Percentiles rank a stretch among this genome's conserved stretches.
Evolutionary conservation across 139 green algal species (phyloP).

Genomic region (Nannochloris sp.): DNA sequence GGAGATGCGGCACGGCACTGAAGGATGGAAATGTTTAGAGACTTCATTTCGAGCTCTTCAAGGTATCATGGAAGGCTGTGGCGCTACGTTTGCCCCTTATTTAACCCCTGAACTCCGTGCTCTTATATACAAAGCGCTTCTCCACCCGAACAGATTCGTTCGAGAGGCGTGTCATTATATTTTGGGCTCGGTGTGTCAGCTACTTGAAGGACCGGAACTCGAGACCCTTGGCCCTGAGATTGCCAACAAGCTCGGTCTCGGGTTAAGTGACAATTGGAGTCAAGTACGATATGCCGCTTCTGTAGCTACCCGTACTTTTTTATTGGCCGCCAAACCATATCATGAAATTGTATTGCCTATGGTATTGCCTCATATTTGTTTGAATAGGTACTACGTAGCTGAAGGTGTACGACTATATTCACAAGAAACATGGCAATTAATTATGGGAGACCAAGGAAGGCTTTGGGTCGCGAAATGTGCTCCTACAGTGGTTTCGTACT

Average conservation of each 20-base stretch:
- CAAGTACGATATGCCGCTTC: constrained; percentile 78
- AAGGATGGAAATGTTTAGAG: constrained; percentile 89
- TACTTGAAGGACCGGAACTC: constrained; percentile 24
- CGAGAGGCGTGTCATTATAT: constrained; percentile 60
- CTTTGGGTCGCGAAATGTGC: constrained; percentile 42
- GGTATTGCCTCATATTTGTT: constrained; percentile 77
- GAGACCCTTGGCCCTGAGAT: constrained; percentile 6
- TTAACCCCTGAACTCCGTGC: constrained; percentile 14
- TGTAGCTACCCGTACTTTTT: constrained; percentile 58
- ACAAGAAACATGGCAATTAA: constrained; percentile 64
- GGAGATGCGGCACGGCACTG: constrained; percentile 76
- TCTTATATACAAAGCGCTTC: constrained; percentile 41
- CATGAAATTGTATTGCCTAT: constrained; percentile 35
- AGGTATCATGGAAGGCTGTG: constrained; percentile 50
- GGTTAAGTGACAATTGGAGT: constrained; percentile 82
- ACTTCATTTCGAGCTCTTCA: constrained; percentile 54
- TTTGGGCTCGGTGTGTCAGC: constrained; percentile 43
- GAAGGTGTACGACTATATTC: constrained; percentile 83
- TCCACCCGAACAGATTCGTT: constrained; percentile 87
- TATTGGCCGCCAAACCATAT: constrained; percentile 29
- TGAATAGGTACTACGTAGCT: constrained; percentile 92
- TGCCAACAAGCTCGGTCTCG: constrained; percentile 16
- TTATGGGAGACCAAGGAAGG: constrained; percentile 58
- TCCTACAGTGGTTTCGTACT: constrained; percentile 56
- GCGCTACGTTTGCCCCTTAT: constrained; percentile 26